Percentiles rank a stretch among this genome's conserved stretches.
Conservation (phyloP, 2,329 filamentous ascomycete genomes). For the Botryosphaeria agaves region DNA sequence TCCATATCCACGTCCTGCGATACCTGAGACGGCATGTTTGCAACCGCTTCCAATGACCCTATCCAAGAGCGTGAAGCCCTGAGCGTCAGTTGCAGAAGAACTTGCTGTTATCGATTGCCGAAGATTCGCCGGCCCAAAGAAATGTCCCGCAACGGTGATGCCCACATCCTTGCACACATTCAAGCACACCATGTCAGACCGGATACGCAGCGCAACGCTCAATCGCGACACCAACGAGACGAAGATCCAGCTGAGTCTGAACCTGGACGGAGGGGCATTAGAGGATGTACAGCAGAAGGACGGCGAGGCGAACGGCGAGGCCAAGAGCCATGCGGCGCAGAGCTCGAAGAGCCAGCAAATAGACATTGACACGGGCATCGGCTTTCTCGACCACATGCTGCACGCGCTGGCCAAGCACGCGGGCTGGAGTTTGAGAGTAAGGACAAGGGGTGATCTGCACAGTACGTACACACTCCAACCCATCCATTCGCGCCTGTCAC, state of each 20-base stretch:
- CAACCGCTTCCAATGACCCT: too few species aligned
- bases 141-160: too few species aligned
- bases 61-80: too few species aligned
- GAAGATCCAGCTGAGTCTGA: conserved; percentile 83
- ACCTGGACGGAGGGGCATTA: conserved; percentile 71
- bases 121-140: too few species aligned
- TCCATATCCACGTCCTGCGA: conserved; percentile 18
- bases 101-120: too few species aligned
- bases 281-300: conserved; percentile 41
- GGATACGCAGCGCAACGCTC: conserved; percentile 53
- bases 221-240: conserved; percentile 95
- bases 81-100: too few species aligned
- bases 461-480: conserved; percentile 42
- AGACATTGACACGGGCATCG: conserved; percentile 79
- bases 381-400: conserved; percentile 97
- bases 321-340: conserved; percentile 63
- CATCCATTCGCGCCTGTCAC: too few species aligned
- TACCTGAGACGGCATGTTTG: too few species aligned
- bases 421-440: conserved; percentile 76
- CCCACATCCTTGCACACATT: background rate
- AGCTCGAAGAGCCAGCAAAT: conserved; percentile 72
- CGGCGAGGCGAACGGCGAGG: conserved; percentile 13
- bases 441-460: conserved; percentile 77
- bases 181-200: conserved; percentile 4
- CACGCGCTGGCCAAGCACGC: conserved; percentile 92